A percentile compares a stretch with the other conserved stretches of the same genome.
Conservation (phyloP, 306 rosid species). For the Castanopsis chinensis region DNA sequence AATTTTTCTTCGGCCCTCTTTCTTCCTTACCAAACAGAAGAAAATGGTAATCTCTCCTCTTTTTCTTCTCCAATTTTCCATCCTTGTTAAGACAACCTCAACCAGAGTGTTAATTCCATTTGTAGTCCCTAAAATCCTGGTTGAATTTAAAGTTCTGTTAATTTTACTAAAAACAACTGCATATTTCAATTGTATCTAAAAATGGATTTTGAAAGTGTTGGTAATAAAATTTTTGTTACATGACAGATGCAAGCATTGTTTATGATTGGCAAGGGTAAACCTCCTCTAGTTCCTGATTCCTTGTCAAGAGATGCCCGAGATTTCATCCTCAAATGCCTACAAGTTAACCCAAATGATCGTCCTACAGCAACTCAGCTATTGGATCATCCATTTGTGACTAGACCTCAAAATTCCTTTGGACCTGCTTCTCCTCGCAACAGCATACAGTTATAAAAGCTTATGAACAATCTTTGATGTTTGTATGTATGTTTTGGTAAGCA, state of each 20-base stretch:
- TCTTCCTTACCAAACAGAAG: too few relatives aligned
- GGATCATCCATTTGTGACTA: slow-evolving; percentile 49
- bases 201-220: not conserved
- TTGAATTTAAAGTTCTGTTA: not conserved
- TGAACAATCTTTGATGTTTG: not conserved
- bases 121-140: not conserved
- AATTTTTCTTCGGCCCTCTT: too few relatives aligned
- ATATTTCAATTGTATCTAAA: not conserved
- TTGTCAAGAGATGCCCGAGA: slow-evolving; percentile 39
- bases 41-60: too few relatives aligned
- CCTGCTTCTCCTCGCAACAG: slow-evolving; percentile 32
- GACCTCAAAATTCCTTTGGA: slow-evolving; percentile 37
- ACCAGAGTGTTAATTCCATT: not conserved
- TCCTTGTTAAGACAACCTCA: too few relatives aligned
- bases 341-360: slow-evolving; percentile 40
- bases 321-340: slow-evolving; percentile 46
- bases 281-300: slow-evolving; percentile 45
- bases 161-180: not conserved
- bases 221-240: not conserved
- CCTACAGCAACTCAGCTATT: slow-evolving; percentile 44
- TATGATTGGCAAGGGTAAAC: slow-evolving; percentile 36
- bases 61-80: too few relatives aligned
- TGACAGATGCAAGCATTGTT: slow-evolving; percentile 40
- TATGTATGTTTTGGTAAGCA: too few relatives aligned
- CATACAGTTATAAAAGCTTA: slow-evolving; percentile 10